Evolutionary conservation across 495 filamentous ascomycete genomes (phyloP), one percentile per base, ranked within the genome.

Genomic region (Aspergillus avenaceus): DNA sequence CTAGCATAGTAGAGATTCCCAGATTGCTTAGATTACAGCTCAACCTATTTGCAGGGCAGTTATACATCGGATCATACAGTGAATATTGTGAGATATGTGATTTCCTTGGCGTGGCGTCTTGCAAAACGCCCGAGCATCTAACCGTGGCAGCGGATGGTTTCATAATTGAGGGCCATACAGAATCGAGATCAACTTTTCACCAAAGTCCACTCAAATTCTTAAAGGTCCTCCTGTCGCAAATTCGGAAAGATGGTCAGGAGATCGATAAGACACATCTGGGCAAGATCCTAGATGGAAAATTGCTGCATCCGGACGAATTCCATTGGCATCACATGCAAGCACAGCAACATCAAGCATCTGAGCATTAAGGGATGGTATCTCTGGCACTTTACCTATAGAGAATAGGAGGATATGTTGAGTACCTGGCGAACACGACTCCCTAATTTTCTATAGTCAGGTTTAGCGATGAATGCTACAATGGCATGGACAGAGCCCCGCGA

Each of bases 31-130:
- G 42, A 2, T 55, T 58, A 2, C 70, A 84, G 42, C 70, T 88
- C 11, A 84, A 85, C 52, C 68, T 89, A 5, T 89, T 88, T 55
- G 72, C 85, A 0, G 85, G 85, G 8, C 80, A 84, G 49, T 70
- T 88, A 0, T 89, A 85, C 60, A 62, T 89, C 7, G 46, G 45
- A 11, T 71, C 69, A 1, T 81, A 73, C 44, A 45, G 62, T 2
- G 74, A 85, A 38, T 89, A 87, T 56, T 34, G 65, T 22, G n/a
- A 50, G 8, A 37, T 81, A 1, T 86, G 81, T 50, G 51, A 64
- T 0, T 82, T 78, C 49, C 61, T 90, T 1, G 78, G 81, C 78
- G 53, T 60, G 28, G 55, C 55, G 4, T 60, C 66, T 0, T 41
- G 55, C n/a, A 57, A 67, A 49, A 62, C 66, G 8, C 64, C 61